phyloP scores from a whole-genome alignment of 306 rosid species.

The Pachyrhizus erosus region DNA sequence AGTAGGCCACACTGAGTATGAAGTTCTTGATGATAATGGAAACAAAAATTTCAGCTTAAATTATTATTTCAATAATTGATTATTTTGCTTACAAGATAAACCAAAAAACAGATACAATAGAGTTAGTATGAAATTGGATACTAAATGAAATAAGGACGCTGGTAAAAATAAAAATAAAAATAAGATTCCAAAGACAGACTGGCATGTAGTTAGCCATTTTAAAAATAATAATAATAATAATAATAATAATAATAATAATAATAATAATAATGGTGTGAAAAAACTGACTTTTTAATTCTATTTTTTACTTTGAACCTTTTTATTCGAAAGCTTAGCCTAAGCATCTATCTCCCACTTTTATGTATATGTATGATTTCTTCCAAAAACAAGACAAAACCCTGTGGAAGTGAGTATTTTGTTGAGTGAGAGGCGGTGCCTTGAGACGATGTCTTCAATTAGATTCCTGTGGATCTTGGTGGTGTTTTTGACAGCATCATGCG shows the following conservation, averaged over 20 bases:
- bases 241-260: not conserved
- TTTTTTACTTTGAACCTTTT: not conserved
- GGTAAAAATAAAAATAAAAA: no score
- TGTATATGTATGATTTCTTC: not conserved
- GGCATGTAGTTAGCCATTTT: no score
- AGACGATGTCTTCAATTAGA: constrained; percentile 26
- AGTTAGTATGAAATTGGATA: no score
- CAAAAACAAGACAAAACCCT: not conserved
- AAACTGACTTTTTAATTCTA: not conserved
- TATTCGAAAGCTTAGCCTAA: no score
- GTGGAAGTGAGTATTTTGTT: not conserved
- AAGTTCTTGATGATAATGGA: not conserved
- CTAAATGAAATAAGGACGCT: no score
- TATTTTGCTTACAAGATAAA: not conserved
- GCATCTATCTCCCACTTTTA: no score
- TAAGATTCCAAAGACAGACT: not conserved
- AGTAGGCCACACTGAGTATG: not conserved
- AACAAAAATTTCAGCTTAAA: not conserved
- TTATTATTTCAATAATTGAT: not conserved
- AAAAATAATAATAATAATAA: no score
- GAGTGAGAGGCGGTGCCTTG: not conserved
- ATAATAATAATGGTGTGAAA: not conserved
- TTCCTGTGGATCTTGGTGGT: not conserved
- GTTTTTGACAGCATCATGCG: not conserved
- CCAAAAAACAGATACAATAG: not conserved